Evolutionary conservation across 2,329 filamentous ascomycete species (phyloP), one percentile per base, ranked within the genome.

Genomic region (Colletotrichum horii): DNA sequence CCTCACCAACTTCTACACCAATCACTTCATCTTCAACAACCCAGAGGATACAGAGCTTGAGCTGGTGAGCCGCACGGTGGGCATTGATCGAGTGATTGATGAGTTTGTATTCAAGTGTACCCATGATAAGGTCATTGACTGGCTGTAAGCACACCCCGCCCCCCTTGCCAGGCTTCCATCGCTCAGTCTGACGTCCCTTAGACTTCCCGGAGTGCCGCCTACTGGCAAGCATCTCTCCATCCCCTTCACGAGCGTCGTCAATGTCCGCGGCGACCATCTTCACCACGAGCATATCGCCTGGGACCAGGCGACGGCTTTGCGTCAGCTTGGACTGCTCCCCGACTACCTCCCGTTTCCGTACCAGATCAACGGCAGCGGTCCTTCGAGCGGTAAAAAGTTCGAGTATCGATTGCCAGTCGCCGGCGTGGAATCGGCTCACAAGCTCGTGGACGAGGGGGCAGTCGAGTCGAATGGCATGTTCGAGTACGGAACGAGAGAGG

Each of bases 11-110:
- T 96, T 96, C 80, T 96, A 96, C 83, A 88, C 88, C 1, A 81
- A 95, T 76, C 91, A 95, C 80, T 96, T 96, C 84, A 93, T 96
- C 79, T 94, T 93, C 81, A 91, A 88, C 74, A 96, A 96, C 77
- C 91, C 94, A 0, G 87, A 86, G 0, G 94, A 95, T 77, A 92
- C 93, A 0, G 85, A 86, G 6, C 85, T 96, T 4, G 92, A 95
- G 79, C 89, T 96, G 1, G 88, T 95, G 36, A 94, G 92, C 76
- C 90, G 94, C 1, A 95, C 93, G 0, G 85, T 95, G 0, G 94
- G 94, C 0, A 89, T 93, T 1, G 94, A 96, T 79, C 89, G 94
- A 0, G 89, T 96, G 0, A 89, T 95, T 3, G 93, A 95, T 77
- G 93, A 95, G 80, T 94, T 95, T 77, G 86, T 94, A 22, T 91